phyloP scores from a whole-genome alignment of 2,329 filamentous ascomycete genomes.

The Teratosphaeria pseudoeucalypti region DNA sequence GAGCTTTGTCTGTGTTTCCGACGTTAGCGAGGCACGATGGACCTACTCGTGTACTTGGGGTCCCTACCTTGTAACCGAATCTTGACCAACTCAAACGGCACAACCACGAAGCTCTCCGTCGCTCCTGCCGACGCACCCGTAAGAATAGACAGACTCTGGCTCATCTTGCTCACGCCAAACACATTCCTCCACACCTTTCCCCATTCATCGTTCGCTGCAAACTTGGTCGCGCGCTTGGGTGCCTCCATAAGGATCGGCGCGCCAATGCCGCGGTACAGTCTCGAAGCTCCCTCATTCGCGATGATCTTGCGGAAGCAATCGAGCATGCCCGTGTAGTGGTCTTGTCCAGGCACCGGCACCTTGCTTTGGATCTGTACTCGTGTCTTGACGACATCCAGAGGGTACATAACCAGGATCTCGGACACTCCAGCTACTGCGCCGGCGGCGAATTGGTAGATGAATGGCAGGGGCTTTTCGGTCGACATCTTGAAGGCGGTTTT shows the following conservation, averaged over 20 bases:
- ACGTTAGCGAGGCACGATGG: background rate
- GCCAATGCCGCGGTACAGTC: conserved; percentile 89
- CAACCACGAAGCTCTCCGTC: conserved; percentile 92
- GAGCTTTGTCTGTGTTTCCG: conserved; percentile 55
- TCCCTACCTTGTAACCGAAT: conserved; percentile 66
- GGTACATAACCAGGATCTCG: conserved; percentile 71
- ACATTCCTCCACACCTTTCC: conserved; percentile 82
- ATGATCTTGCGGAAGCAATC: conserved; percentile 98
- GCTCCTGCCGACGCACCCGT: conserved; percentile 92
- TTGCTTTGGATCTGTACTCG: conserved; percentile 65
- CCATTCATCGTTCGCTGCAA: conserved; percentile 98
- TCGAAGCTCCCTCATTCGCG: conserved; percentile 73
- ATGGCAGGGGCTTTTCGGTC: conserved; percentile 67
- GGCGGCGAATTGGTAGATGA: conserved; percentile 89
- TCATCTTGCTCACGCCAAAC: conserved; percentile 82
- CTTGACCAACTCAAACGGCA: conserved; percentile 97
- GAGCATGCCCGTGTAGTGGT: conserved; percentile 91
- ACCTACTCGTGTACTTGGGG: background rate
- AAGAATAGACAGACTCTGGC: conserved; percentile 78
- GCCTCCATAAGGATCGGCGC: conserved; percentile 98
- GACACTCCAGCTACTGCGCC: conserved; percentile 97
- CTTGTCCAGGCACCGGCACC: conserved; percentile 52
- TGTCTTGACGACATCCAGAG: conserved; percentile 96
- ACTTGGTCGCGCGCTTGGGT: conserved; percentile 91
- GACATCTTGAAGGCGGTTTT: conserved; percentile 27